Evolutionary conservation across 306 rosid genomes (phyloP).

Genomic region (Luffa acutangula): DNA sequence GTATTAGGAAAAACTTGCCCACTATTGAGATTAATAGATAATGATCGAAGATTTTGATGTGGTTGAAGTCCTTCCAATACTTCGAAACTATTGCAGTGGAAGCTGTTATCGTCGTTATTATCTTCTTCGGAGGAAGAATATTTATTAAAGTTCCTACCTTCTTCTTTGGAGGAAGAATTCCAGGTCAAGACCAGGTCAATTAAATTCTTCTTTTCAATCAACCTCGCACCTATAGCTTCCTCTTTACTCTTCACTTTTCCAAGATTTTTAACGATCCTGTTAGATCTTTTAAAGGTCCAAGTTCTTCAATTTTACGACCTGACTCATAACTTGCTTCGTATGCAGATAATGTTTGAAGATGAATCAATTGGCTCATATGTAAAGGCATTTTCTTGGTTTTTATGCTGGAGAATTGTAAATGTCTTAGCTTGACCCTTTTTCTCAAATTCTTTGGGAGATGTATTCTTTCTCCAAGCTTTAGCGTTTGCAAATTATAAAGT

Average conservation of each 20-base stretch:
- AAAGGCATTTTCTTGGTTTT: background rate
- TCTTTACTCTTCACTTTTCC: too few relatives aligned
- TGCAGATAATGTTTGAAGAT: too few relatives aligned
- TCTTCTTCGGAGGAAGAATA: background rate
- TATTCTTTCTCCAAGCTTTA: background rate
- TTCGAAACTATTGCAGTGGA: too few relatives aligned
- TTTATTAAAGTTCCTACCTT: too few relatives aligned
- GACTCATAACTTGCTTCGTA: too few relatives aligned
- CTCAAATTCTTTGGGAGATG: background rate
- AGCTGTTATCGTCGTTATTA: background rate
- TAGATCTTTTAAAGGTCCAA: too few relatives aligned
- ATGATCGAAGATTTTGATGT: background rate
- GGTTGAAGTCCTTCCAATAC: constrained; percentile 5
- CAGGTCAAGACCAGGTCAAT: background rate
- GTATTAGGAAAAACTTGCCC: background rate
- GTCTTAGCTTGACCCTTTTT: background rate
- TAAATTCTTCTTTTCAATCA: background rate
- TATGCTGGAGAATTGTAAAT: background rate
- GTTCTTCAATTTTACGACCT: too few relatives aligned
- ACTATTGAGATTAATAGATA: background rate
- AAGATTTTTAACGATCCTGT: too few relatives aligned
- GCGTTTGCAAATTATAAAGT: background rate
- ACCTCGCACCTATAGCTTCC: too few relatives aligned
- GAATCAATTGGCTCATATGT: too few relatives aligned
- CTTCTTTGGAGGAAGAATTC: background rate